phyloP scores from a whole-genome alignment of 805 yeast species.

The Pichia exigua region DNA sequence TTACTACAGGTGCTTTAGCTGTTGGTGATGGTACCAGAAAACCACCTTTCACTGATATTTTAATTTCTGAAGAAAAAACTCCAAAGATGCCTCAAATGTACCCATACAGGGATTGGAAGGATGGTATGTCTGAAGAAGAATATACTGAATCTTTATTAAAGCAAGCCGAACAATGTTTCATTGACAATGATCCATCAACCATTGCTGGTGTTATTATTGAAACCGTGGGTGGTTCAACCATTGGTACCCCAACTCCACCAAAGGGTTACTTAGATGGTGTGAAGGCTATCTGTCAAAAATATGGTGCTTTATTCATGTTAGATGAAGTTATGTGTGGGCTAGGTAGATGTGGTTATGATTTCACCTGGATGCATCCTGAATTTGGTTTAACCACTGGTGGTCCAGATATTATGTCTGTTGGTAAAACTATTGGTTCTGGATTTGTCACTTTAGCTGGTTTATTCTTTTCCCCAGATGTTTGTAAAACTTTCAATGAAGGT shows the following conservation, averaged over 20 bases:
- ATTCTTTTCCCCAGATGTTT: conserved; percentile 33
- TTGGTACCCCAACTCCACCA: conserved; percentile 39
- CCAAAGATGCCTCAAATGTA: conserved; percentile 27
- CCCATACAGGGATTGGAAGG: conserved; percentile 26
- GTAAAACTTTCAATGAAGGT: conserved; percentile 31
- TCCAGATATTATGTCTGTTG: conserved; percentile 42
- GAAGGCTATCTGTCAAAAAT: conserved; percentile 41
- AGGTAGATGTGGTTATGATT: conserved; percentile 45
- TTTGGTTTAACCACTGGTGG: conserved; percentile 30
- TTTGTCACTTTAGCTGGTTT: conserved; percentile 42
- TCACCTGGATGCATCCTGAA: conserved; percentile 27
- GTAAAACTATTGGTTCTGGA: conserved; percentile 46
- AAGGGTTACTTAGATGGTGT: conserved; percentile 41
- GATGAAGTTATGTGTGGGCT: conserved; percentile 56
- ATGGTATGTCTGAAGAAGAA: conserved; percentile 30
- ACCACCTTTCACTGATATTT: conserved; percentile 26
- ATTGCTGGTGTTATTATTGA: conserved; percentile 38
- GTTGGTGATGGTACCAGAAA: conserved; percentile 32
- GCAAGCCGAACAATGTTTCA: conserved; percentile 33
- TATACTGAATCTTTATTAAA: conserved; percentile 31
- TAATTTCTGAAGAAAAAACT: conserved; percentile 18
- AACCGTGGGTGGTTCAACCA: conserved; percentile 40
- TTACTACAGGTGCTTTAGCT: conserved; percentile 39
- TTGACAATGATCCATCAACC: conserved; percentile 36
- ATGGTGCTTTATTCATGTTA: conserved; percentile 40